Base-by-base conservation (phyloP, 116 monocot genomes). In the Thalassia testudinum region DNA sequence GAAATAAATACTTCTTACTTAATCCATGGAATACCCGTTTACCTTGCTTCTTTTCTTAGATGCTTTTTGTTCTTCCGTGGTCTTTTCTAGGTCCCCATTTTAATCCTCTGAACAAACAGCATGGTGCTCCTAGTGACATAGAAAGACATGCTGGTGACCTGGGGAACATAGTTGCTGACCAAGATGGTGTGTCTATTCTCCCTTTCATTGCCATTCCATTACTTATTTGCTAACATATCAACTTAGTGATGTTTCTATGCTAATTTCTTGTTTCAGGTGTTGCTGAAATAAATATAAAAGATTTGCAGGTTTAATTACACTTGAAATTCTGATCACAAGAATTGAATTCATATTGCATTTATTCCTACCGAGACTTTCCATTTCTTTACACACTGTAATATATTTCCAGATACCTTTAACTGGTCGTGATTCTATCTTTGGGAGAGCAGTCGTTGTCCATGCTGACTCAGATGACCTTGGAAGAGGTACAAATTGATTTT, bases 61-160 rank as follows among this genome's bases (percentile, higher is more conserved):
- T n/a, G n/a, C n/a, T n/a, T n/a, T n/a, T n/a, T n/a, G n/a, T n/a
- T n/a, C n/a, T n/a, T n/a, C n/a, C n/a, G n/a, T n/a, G n/a, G n/a
- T n/a, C n/a, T n/a, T n/a, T 34, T 34, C 30, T 34, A 95, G 97
- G 97, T n/a, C 85, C 97, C 15, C 97, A 97, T 77, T 97, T 89
- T 56, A 97, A 97, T 78, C 97, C 97, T 34, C 37, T 62, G 44
- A 82, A 64, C 14, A 85, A 82, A 65, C 52, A 52, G 67, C 89
- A 97, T 69, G 89, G 97, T 13, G 81, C 77, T 60, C 97, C 85
- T 19, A 10, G 58, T 60, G 82, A 89, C 66, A 68, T 60, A 18
- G 76, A 77, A 27, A 62, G 97, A 17, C 97, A 97, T 77, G 97
- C 89, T 21, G 97, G 97, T 56, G 97, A 97, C 62, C 77, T 97